These are phyloP conservation scores for Diplodia sapinea DNA, from an alignment of 2,329 filamentous ascomycete genomes.

Conservation along the genomic window DNA sequence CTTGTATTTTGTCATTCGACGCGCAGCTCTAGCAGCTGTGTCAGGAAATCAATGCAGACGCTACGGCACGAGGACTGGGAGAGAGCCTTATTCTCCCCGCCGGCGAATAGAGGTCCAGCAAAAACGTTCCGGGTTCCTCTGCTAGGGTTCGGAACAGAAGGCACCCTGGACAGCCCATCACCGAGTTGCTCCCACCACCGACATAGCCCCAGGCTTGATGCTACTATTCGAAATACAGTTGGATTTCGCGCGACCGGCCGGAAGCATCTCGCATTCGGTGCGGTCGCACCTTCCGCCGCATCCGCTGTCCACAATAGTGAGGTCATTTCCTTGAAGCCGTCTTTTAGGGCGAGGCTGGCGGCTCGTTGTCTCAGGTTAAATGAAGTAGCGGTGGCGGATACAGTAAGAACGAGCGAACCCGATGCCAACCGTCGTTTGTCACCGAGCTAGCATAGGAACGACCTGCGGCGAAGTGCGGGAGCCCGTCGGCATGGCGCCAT, in stretches of 20 bases:
- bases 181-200: no score
- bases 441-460: neutral
- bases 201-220: no score
- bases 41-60: neutral
- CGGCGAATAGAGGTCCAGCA: neutral
- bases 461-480: neutral
- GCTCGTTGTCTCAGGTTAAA: conserved; percentile 3
- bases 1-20: neutral
- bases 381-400: neutral
- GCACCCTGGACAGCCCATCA: no score
- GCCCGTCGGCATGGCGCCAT: neutral
- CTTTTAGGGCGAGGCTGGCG: neutral
- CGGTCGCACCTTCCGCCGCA: neutral
- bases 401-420: neutral
- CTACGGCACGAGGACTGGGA: neutral
- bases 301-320: neutral
- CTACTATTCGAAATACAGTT: neutral
- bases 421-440: neutral
- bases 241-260: neutral
- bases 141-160: neutral
- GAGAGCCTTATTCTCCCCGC: neutral
- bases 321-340: neutral
- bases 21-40: neutral
- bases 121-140: neutral
- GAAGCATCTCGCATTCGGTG: conserved; percentile 11